These are phyloP conservation scores for Pichia eremophila DNA, from an alignment of 805 yeast genomes.

Conservation along the genomic window DNA sequence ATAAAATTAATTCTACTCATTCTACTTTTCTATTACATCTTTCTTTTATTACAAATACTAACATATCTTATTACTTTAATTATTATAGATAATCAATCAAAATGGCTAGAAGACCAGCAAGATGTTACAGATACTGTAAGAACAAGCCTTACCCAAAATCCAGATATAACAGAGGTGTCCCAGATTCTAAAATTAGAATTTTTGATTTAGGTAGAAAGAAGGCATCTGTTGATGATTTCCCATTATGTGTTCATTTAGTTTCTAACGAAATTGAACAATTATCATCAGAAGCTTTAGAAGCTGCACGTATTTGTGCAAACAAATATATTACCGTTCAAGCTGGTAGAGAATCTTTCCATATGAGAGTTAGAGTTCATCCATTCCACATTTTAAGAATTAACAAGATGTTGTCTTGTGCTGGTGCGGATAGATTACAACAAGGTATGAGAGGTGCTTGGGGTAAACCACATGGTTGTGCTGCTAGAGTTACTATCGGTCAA, in stretches of 20 bases:
- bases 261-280: slow-evolving; percentile 99
- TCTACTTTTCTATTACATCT: not conserved
- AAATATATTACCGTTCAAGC: slow-evolving; percentile 96
- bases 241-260: slow-evolving; percentile 97
- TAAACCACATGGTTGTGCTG: slow-evolving; percentile 99
- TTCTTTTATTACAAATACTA: slow-evolving; percentile 4
- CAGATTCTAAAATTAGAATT: slow-evolving; percentile 98
- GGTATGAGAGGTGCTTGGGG: slow-evolving; percentile 99
- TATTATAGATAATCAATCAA: slow-evolving; percentile 33
- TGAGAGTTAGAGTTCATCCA: slow-evolving; percentile 99
- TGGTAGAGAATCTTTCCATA: slow-evolving; percentile 99
- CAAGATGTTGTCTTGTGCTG: slow-evolving; percentile 99
- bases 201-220: slow-evolving; percentile 99
- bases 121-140: slow-evolving; percentile 99
- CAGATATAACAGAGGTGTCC: slow-evolving; percentile 99
- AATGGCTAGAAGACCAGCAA: slow-evolving; percentile 99
- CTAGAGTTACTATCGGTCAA: slow-evolving; percentile 98
- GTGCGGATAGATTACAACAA: slow-evolving; percentile 99
- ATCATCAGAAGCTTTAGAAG: slow-evolving; percentile 99
- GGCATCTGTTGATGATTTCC: slow-evolving; percentile 99
- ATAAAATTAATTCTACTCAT: no score
- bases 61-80: slow-evolving; percentile 1
- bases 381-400: slow-evolving; percentile 99
- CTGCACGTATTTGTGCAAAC: slow-evolving; percentile 99
- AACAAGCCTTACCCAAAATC: slow-evolving; percentile 99